phyloP scores from a whole-genome alignment of 2,329 filamentous ascomycete species.

The Trichoderma sp. region DNA sequence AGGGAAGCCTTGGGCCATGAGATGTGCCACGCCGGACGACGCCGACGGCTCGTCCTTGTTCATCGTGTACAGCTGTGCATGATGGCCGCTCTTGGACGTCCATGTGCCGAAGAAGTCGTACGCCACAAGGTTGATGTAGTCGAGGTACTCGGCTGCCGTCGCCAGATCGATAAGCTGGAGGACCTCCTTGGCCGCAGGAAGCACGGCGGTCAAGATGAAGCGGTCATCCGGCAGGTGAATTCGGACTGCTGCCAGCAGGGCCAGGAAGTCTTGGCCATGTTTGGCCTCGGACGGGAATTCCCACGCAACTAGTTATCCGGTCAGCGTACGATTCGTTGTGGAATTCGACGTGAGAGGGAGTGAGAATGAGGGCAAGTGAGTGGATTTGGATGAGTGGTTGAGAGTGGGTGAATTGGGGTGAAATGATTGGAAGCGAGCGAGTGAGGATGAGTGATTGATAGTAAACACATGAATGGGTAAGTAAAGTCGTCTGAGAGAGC shows the following conservation, averaged over 20 bases:
- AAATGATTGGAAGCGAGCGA: too few relatives aligned
- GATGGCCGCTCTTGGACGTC: conserved; percentile 69
- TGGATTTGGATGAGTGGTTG: too few relatives aligned
- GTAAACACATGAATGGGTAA: not conserved
- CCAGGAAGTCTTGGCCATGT: conserved; percentile 71
- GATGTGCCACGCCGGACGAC: conserved; percentile 66
- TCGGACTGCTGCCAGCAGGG: conserved; percentile 67
- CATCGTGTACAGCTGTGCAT: conserved; percentile 71
- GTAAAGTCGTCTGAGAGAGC: not conserved
- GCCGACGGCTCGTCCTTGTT: conserved; percentile 64
- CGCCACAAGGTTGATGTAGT: conserved; percentile 76
- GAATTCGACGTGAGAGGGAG: not conserved
- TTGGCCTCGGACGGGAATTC: conserved; percentile 69
- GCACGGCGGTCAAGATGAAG: conserved; percentile 71
- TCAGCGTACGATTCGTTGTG: not conserved
- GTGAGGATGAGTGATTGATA: not conserved
- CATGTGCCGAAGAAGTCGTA: conserved; percentile 79
- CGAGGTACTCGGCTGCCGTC: conserved; percentile 65
- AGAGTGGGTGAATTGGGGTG: too few relatives aligned
- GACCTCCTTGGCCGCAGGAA: conserved; percentile 68
- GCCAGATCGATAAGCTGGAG: conserved; percentile 70
- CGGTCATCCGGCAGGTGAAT: conserved; percentile 67
- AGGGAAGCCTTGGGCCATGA: conserved; percentile 67
- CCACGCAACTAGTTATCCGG: conserved; percentile 67
- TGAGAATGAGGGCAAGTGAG: too few relatives aligned